Percentiles rank a stretch among this genome's conserved stretches.
These are phyloP conservation scores for Tolypocladium pustulatum DNA, from an alignment of 2,329 filamentous ascomycete genomes.

Conservation along the genomic window DNA sequence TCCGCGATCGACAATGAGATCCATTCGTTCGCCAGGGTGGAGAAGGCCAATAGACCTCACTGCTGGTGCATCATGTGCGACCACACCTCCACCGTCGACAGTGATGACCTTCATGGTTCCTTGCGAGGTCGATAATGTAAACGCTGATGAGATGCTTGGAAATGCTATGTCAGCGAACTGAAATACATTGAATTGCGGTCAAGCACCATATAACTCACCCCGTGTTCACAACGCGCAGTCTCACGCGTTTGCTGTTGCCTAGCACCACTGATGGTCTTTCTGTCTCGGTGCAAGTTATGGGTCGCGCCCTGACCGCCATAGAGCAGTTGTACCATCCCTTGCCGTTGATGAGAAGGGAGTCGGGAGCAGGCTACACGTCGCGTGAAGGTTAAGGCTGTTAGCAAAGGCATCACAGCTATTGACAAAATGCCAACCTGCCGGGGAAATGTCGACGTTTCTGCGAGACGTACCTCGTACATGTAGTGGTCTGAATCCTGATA, in stretches of 20 bases:
- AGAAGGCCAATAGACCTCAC: conserved; percentile 8
- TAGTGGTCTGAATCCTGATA: conserved; percentile 12
- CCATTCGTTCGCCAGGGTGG: conserved; percentile 12
- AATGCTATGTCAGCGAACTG: neutral
- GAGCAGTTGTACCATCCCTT: conserved; percentile 11
- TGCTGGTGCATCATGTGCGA: conserved; percentile 5
- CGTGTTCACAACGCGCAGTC: conserved; percentile 9
- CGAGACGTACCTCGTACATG: conserved; percentile 6
- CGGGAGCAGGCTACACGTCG: conserved; percentile 18
- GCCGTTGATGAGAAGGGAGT: conserved; percentile 30
- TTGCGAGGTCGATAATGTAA: conserved; percentile 1
- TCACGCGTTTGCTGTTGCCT: conserved; percentile 2
- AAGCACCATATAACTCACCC: conserved; percentile 3
- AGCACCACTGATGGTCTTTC: conserved; percentile 4
- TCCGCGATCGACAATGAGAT: conserved; percentile 5
- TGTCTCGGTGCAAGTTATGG: conserved; percentile 5
- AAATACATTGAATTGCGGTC: neutral
- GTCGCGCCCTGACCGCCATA: conserved; percentile 8
- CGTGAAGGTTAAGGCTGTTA: conserved; percentile 15
- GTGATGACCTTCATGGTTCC: conserved; percentile 8
- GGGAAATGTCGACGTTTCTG: neutral
- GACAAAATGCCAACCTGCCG: neutral
- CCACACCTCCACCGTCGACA: conserved; percentile 8
- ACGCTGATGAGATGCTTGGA: conserved; percentile 2
- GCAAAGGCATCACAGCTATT: conserved; percentile 10